Evolutionary conservation across 202 grass and related monocot species (phyloP).

Genomic region (Thinopyrum obtusiflorum): DNA sequence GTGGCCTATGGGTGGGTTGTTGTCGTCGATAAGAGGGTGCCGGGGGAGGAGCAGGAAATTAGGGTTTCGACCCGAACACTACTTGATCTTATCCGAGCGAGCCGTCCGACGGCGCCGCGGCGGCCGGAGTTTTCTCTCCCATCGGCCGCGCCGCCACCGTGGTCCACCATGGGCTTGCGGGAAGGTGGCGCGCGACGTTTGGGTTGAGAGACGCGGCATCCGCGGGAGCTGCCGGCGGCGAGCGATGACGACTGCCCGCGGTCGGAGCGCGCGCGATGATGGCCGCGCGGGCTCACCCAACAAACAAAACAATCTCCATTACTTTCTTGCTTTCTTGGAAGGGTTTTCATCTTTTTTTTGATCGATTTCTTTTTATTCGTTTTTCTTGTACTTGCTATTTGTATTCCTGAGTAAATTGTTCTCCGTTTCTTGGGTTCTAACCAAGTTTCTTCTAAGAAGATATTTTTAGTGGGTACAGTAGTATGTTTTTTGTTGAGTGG

Average conservation of each 20-base stretch:
- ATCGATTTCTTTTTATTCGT: not conserved
- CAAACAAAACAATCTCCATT: not conserved
- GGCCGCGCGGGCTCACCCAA: conserved; percentile 46
- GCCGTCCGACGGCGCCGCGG: conserved; percentile 21
- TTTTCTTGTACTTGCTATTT: not conserved
- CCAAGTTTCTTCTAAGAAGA: not conserved
- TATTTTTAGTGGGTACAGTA: not conserved
- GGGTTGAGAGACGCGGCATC: not conserved
- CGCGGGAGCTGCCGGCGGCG: not conserved
- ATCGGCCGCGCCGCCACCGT: not conserved
- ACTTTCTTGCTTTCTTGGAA: not conserved
- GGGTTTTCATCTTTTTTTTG: not conserved
- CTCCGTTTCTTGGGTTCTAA: not conserved
- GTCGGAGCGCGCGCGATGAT: conserved; percentile 59
- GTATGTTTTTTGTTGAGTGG: not conserved
- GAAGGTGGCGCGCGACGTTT: conserved; percentile 18
- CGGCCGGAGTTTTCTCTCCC: conserved; percentile 23
- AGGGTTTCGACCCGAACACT: conserved; percentile 56
- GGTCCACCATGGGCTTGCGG: not conserved
- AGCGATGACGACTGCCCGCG: conserved; percentile 53
- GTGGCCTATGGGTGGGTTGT: not conserved
- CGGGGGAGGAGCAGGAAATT: not conserved
- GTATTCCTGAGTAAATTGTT: not conserved
- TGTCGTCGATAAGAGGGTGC: conserved; percentile 1
- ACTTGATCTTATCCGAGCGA: conserved; percentile 67